Base-by-base conservation (phyloP, 1,284 basidiomycete genomes). In the Malassezia vespertilionis region DNA sequence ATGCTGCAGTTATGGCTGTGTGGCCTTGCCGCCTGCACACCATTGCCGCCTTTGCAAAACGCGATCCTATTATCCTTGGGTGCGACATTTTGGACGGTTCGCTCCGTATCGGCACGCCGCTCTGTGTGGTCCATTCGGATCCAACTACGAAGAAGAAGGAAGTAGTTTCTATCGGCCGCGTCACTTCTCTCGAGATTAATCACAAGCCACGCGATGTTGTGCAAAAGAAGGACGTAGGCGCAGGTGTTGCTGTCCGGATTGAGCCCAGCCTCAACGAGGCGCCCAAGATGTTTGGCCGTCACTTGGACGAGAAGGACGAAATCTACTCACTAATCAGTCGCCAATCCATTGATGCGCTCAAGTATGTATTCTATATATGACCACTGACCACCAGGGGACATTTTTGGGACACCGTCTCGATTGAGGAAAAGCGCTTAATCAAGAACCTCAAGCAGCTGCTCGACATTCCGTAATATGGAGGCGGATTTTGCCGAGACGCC, bases 161-260 rank as follows among this genome's bases (percentile, higher is more conserved):
- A 36, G 84, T 89, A 50, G 81, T 96, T 42, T 79, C 83, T 50
- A 78, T 97, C 22, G 93, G 93, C 41, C 93, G 91, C 72, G 86
- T 99, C 83, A 91, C 72, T 65, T 84, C 75, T 37, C 56, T 70
- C 27, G 56, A 70, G 53, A 48, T 48, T 47, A 47, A 63, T 56
- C 62, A 71, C 63, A 69, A 57, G 68, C 41, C 71, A 12, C 65
- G 71, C 26, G 70, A 89, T 77, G 76, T 91, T 21, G 80, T 97
- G 60, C 93, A 91, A 75, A 88, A 86, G 73, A 78, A 81, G 14
- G 88, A 96, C 71, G 82, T 86, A 21, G 91, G 89, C 65, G 91
- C 79, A 51, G 91, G 91, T 72, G 91, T 96, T 15, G 93, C 93
- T 0, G 86, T 97, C 69, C 96, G 96, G 78, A 95, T 97, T 56